A percentile compares a stretch with the other conserved stretches of the same genome.
Conservation (phyloP, 495 filamentous ascomycete genomes). For the Amniculicola lignicola region DNA sequence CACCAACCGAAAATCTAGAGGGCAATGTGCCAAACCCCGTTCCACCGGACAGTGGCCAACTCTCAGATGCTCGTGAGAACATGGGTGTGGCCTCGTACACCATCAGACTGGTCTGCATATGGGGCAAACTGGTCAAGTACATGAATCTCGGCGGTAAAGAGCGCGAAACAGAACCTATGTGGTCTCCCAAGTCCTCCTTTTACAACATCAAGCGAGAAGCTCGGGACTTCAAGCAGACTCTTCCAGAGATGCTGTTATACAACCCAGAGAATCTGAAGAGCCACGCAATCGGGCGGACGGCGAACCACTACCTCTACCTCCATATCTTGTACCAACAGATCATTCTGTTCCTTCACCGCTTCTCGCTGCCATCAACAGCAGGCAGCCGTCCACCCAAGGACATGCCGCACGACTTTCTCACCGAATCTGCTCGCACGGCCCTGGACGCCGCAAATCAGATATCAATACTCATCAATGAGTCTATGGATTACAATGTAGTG, state of each 20-base stretch:
- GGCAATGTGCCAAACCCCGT: slow-evolving; percentile 68
- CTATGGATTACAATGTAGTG: slow-evolving; percentile 72
- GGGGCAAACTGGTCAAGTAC: slow-evolving; percentile 87
- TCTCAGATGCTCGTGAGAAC: slow-evolving; percentile 70
- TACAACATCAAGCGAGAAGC: slow-evolving; percentile 65
- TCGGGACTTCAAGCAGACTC: slow-evolving; percentile 62
- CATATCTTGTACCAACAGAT: slow-evolving; percentile 89
- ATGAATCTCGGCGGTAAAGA: slow-evolving; percentile 89
- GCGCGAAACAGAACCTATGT: slow-evolving; percentile 63
- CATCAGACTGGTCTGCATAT: slow-evolving; percentile 79
- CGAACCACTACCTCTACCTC: slow-evolving; percentile 91
- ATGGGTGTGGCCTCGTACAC: slow-evolving; percentile 95
- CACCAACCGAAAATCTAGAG: slow-evolving; percentile 78
- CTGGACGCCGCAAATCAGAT: slow-evolving; percentile 89
- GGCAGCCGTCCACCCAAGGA: slow-evolving; percentile 64
- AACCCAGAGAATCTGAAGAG: slow-evolving; percentile 77
- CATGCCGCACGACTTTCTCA: slow-evolving; percentile 76
- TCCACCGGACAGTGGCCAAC: slow-evolving; percentile 57
- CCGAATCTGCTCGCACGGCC: slow-evolving; percentile 69
- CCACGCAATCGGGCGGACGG: slow-evolving; percentile 77
- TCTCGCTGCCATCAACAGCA: slow-evolving; percentile 72
- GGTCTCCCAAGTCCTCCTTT: slow-evolving; percentile 77
- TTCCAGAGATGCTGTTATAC: slow-evolving; percentile 70
- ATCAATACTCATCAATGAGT: slow-evolving; percentile 76
- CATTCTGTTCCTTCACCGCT: slow-evolving; percentile 84